These are phyloP conservation scores for Tetrastigma voinierianum DNA, from an alignment of 164 flowering plant genomes.

Conservation along the genomic window DNA sequence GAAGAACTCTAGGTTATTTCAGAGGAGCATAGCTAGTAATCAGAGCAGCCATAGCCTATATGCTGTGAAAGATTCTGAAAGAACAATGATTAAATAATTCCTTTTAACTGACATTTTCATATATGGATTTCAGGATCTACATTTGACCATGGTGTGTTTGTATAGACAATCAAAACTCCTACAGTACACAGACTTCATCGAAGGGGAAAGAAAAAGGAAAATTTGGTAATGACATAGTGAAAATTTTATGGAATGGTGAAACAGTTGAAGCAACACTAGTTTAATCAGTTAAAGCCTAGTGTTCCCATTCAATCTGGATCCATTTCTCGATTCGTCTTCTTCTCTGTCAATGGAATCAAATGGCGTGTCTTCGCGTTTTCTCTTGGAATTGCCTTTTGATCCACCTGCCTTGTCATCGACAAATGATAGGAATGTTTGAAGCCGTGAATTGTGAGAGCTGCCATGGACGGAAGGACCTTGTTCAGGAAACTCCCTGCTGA, in stretches of 20 bases:
- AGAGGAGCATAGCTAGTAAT: no score
- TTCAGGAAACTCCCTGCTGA: constrained; percentile 27
- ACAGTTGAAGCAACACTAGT: background rate
- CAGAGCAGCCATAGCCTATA: no score
- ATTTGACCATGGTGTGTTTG: no score
- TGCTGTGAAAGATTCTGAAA: no score
- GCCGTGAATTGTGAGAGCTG: constrained; percentile 34
- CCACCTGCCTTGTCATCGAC: constrained; percentile 51
- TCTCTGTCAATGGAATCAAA: constrained; percentile 15
- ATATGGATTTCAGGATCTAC: no score
- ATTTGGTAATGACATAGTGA: no score
- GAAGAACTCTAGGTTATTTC: no score
- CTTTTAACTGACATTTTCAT: no score
- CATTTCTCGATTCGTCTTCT: constrained; percentile 23
- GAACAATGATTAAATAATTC: no score
- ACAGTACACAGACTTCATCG: no score
- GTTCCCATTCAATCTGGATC: constrained; percentile 11
- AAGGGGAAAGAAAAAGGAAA: no score
- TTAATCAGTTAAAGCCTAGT: background rate
- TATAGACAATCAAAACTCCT: no score
- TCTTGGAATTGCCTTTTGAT: constrained; percentile 34
- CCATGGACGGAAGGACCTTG: constrained; percentile 24
- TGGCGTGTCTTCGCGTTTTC: constrained; percentile 35
- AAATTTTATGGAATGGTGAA: background rate
- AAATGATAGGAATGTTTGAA: constrained; percentile 52